Conservation (phyloP, 1,284 basidiomycete genomes). For the Pseudomicrostroma phylloplanum region DNA sequence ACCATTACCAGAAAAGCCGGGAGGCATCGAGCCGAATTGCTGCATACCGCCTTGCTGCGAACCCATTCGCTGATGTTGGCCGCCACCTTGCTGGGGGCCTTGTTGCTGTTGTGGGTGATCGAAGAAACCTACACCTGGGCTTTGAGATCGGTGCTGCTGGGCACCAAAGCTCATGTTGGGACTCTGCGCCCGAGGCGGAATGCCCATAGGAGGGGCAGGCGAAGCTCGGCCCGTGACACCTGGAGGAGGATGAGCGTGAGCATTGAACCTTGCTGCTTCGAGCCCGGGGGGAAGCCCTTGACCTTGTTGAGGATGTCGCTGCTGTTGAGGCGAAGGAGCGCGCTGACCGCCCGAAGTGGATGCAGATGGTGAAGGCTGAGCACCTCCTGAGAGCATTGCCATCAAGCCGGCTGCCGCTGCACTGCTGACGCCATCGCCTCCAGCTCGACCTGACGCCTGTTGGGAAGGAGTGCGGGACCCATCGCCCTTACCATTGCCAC, state of each 20-base stretch:
- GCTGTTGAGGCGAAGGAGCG: background rate
- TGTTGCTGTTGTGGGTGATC: constrained; percentile 10
- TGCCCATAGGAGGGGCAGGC: constrained; percentile 16
- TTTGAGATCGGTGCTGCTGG: background rate
- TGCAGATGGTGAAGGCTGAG: constrained; percentile 11
- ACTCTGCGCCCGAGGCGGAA: constrained; percentile 13
- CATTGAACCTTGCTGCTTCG: background rate
- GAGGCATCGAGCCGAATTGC: background rate
- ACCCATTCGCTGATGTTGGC: constrained; percentile 8
- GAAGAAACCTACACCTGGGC: constrained; percentile 9
- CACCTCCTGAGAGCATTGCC: constrained; percentile 15
- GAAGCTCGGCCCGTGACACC: constrained; percentile 8
- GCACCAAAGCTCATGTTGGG: constrained; percentile 12
- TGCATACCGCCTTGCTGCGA: background rate
- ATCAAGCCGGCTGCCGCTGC: constrained; percentile 12
- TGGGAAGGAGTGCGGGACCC: too few relatives aligned
- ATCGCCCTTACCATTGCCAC: background rate
- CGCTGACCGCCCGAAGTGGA: constrained; percentile 11
- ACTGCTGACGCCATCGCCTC: constrained; percentile 2
- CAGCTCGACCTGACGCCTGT: too few relatives aligned
- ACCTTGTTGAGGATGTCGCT: background rate
- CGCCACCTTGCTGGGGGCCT: constrained; percentile 6
- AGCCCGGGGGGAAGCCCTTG: background rate
- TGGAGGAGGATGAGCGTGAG: constrained; percentile 12
- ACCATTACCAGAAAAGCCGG: constrained; percentile 8